These are phyloP conservation scores for Pilaira anomala DNA, from an alignment of 192 early-diverging fungal genomes.

Conservation along the genomic window DNA sequence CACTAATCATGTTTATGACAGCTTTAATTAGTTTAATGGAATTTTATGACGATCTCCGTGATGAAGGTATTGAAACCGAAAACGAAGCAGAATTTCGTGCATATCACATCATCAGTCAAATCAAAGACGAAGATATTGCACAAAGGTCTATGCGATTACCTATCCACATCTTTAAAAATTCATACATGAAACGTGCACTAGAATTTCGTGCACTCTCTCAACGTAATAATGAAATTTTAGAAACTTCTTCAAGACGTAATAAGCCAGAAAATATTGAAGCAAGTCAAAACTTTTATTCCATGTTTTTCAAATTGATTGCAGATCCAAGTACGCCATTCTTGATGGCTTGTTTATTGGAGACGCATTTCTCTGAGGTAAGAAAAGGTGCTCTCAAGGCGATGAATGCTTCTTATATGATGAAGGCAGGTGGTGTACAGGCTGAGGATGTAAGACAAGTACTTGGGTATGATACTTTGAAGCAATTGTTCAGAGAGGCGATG, in stretches of 20 bases:
- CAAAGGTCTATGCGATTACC: constrained; percentile 62
- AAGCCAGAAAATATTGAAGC: constrained; percentile 52
- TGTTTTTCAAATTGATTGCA: constrained; percentile 70
- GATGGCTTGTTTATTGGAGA: constrained; percentile 75
- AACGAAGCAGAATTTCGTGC: constrained; percentile 93
- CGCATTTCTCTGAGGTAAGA: constrained; percentile 72
- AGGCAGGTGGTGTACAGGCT: constrained; percentile 23
- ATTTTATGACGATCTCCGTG: constrained; percentile 77
- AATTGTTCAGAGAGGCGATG: constrained; percentile 37
- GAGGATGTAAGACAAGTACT: constrained; percentile 29
- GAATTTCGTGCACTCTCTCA: constrained; percentile 61
- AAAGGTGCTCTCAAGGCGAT: constrained; percentile 71
- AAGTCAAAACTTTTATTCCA: constrained; percentile 60
- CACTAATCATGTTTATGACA: not conserved
- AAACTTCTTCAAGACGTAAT: constrained; percentile 31
- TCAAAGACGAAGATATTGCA: constrained; percentile 69
- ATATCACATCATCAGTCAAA: constrained; percentile 77
- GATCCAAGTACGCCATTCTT: constrained; percentile 61
- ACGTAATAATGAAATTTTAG: constrained; percentile 44
- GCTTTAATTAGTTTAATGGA: constrained; percentile 81
- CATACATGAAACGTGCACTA: constrained; percentile 67
- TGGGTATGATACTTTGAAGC: constrained; percentile 35
- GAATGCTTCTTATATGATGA: constrained; percentile 55
- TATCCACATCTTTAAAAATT: constrained; percentile 50
- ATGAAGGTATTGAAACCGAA: constrained; percentile 46